Evolutionary conservation across 2,329 filamentous ascomycete species (phyloP), one percentile per base, ranked within the genome.

Genomic region (Monilinia polystroma): DNA sequence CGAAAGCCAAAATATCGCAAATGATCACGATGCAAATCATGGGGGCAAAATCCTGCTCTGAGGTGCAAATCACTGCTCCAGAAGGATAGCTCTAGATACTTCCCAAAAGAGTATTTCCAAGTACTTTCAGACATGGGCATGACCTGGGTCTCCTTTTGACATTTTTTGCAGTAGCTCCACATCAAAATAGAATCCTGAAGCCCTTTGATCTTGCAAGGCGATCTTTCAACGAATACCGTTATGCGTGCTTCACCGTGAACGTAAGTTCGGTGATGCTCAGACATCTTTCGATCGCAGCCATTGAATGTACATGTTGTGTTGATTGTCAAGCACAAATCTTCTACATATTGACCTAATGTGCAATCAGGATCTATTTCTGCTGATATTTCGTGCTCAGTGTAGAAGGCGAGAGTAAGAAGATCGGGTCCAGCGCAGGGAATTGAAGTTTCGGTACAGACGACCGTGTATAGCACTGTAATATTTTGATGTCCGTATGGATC

Each of bases 81-180:
- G 77, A 98, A 98, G 2, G 93, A 93, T 23, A 99, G 82, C 78
- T 99, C 95, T n/a, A 99, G 83, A 74, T 98, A 99, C 78, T 99
- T 99, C 14, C 92, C 95, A 75, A 99, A 96, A 0, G 95, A 99
- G 77, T 99, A 99, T 77, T 96, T 97, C 91, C 93, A 99, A 0
- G 93, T 96, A 73, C 88, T 93, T 66, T 93, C 88, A 0, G 94
- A 97, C 92, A 99, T 97, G 43, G 90, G 88, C 71, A 91, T 90
- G 58, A 93, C 88, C 51, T 92, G 91, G 0, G 94, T 96, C 76
- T 98, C 93, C 71, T 92, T 92, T 63, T 91, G 89, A 77, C 96
- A 99, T 41, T 91, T 84, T 73, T 96, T 95, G 81, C 95, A 99
- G 73, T 90, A 92, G 71, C 92, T 98, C 96, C 96, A 99, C 92